Conservation (phyloP, 2,329 filamentous ascomycete genomes). For the Aspergillus aculeatinus region DNA sequence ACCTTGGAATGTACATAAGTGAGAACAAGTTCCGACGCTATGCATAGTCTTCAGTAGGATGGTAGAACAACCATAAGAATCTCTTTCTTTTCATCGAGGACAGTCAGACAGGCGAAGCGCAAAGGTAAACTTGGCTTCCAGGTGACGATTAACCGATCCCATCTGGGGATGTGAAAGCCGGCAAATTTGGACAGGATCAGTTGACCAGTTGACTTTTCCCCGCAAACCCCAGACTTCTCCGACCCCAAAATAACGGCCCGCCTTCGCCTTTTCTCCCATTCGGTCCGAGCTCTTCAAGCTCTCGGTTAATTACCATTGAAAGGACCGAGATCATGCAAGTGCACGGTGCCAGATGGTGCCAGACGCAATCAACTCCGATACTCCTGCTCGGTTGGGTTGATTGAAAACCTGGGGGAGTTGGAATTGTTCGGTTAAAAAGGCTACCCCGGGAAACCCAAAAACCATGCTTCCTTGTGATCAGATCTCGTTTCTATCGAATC, state of each 20-base stretch:
- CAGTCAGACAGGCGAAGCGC: too few relatives aligned
- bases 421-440: not conserved
- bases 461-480: not conserved
- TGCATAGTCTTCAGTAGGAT: too few relatives aligned
- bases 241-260: not conserved
- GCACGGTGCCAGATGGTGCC: not conserved
- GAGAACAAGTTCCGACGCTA: too few relatives aligned
- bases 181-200: not conserved
- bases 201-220: not conserved
- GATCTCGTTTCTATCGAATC: not conserved
- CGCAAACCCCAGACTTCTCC: not conserved
- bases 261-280: not conserved
- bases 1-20: too few relatives aligned
- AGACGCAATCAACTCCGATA: not conserved
- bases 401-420: not conserved
- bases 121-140: not conserved
- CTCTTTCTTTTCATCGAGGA: too few relatives aligned
- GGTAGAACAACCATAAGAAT: too few relatives aligned
- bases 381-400: not conserved
- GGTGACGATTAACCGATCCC: not conserved
- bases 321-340: not conserved
- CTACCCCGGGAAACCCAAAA: not conserved
- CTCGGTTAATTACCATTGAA: conserved; percentile 3
- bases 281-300: not conserved
- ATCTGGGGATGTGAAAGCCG: not conserved